Conservation (phyloP, 2,329 filamentous ascomycete species). For the Chaetomium strumarium region DNA sequence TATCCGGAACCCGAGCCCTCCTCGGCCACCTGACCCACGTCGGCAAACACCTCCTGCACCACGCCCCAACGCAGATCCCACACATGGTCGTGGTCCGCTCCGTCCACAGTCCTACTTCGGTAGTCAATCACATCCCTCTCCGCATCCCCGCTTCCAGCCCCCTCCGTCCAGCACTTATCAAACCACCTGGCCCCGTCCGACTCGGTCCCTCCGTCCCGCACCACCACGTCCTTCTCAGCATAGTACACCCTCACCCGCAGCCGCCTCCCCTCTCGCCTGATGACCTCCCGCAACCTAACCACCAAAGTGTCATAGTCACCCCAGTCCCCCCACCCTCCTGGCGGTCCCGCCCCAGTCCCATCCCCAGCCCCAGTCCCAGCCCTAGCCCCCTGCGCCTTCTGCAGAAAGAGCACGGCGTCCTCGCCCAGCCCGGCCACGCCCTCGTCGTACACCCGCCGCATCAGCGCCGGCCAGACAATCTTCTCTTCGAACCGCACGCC, state of each 20-base stretch:
- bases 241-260: constrained; percentile 27
- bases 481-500: constrained; percentile 21
- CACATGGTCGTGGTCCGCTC: constrained; percentile 27
- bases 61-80: constrained; percentile 23
- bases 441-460: constrained; percentile 24
- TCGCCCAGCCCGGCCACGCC: constrained; percentile 25
- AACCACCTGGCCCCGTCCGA: constrained; percentile 28
- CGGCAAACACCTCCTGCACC: constrained; percentile 17
- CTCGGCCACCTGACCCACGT: too few relatives aligned
- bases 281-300: constrained; percentile 22
- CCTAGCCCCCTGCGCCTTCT: constrained; percentile 19
- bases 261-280: constrained; percentile 14
- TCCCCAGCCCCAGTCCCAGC: too few relatives aligned
- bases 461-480: constrained; percentile 16
- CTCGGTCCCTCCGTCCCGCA: constrained; percentile 21
- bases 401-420: constrained; percentile 28
- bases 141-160: too few relatives aligned
- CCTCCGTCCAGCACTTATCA: constrained; percentile 25
- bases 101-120: constrained; percentile 20
- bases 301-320: constrained; percentile 29
- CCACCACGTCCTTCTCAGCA: constrained; percentile 28
- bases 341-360: too few relatives aligned
- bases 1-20: too few relatives aligned
- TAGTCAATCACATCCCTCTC: constrained; percentile 25
- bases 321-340: constrained; percentile 28